Base-by-base conservation (phyloP, 495 filamentous ascomycete species). In the Parachaetomium inaequale region DNA sequence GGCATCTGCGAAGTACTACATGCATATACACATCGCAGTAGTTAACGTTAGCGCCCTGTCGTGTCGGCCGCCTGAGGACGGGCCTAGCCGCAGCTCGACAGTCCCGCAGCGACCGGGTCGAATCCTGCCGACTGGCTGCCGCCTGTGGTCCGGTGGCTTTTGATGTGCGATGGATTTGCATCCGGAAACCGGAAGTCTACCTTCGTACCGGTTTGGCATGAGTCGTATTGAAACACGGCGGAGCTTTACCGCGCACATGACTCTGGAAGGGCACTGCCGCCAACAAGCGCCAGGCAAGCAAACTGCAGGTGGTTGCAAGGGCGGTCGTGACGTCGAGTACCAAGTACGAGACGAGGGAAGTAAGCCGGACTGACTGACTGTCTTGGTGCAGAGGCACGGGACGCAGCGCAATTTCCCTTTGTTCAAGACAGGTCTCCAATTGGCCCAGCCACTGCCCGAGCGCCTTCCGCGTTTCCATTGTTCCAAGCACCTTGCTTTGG, bases 161-260 rank as follows among this genome's bases (percentile, higher is more conserved):
- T 26, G 34, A 14, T 26, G n/a, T 26, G 54, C 23, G 36, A 17
- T 56, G 21, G 29, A 17, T 17, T 11, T 46, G 12, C 55, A 40
- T 14, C 28, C 55, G 42, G 42, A 47, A 58, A 23, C 43, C 17
- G 26, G 28, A 36, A 17, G 42, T 14, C 23, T 4, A 31, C 29
- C 11, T n/a, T n/a, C n/a, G n/a, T n/a, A n/a, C n/a, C n/a, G n/a
- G n/a, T n/a, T n/a, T n/a, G n/a, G n/a, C 56, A 49, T 59, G 57
- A 59, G 32, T 59, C 57, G 31, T 8, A 59, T 38, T 59, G 57
- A 59, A 59, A 59, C 57, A 40, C 45, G 7, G 43, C 19, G 43
- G 19, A 46, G 19, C 2, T 23, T 19, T 23, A 23, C 42, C 19
- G 19, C 42, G 42, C 36, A 40, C 5, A 23, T 17, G 19, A 23